Conservation (phyloP, 1,284 basidiomycete genomes). For the Leccinum subfulvum region DNA sequence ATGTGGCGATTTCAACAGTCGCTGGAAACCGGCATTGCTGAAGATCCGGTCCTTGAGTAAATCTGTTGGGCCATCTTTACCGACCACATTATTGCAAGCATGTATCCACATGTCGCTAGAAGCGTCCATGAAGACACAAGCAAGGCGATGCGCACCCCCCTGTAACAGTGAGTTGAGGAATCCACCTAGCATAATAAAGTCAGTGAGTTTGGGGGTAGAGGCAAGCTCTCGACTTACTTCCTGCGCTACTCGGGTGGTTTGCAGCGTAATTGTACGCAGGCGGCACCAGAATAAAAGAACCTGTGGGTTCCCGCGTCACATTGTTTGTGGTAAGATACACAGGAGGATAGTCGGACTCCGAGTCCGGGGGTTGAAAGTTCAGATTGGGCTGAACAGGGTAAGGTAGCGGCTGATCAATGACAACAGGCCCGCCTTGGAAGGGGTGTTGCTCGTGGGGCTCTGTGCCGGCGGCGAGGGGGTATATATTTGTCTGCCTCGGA, state of each 20-base stretch:
- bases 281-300: neutral
- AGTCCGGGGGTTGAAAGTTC: no score
- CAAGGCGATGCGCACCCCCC: neutral
- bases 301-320: neutral
- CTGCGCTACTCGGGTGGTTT: neutral
- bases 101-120: neutral
- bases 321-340: neutral
- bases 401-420: no score
- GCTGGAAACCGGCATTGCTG: neutral
- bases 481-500: no score
- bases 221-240: neutral
- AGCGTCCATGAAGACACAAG: neutral
- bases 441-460: no score
- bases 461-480: no score
- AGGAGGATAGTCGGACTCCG: neutral
- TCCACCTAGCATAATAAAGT: neutral
- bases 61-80: neutral
- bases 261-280: neutral
- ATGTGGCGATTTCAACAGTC: neutral
- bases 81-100: neutral
- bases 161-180: neutral
- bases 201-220: neutral
- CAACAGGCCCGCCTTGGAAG: no score
- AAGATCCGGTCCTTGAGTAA: neutral
- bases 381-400: no score